Percentiles rank a stretch among this genome's conserved stretches.
Conservation (phyloP, 2,329 filamentous ascomycete species). For the Exutisphaerella laricina region DNA sequence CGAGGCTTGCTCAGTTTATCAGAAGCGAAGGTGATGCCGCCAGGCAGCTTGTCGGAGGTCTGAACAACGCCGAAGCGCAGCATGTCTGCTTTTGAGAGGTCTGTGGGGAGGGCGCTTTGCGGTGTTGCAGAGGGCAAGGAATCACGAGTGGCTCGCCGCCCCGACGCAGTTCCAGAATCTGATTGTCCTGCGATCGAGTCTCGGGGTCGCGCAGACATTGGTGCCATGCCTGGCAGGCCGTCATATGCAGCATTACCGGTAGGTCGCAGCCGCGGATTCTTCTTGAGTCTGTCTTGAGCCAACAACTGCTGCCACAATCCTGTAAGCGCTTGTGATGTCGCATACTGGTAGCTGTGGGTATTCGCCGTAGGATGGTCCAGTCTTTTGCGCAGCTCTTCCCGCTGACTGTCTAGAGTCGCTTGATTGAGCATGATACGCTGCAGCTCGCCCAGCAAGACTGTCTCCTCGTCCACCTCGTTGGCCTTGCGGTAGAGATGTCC, state of each 20-base stretch:
- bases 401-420: conserved; percentile 79
- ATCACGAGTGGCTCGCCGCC: conserved; percentile 34
- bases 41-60: conserved; percentile 73
- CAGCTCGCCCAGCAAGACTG: conserved; percentile 80
- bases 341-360: conserved; percentile 58
- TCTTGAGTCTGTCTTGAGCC: conserved; percentile 80
- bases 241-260: conserved; percentile 26
- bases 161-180: conserved; percentile 21
- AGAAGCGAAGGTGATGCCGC: conserved; percentile 84
- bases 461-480: conserved; percentile 89
- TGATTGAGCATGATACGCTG: conserved; percentile 85
- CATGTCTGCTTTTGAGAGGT: conserved; percentile 68
- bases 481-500: conserved; percentile 71
- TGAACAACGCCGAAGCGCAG: conserved; percentile 69
- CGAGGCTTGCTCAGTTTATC: conserved; percentile 74
- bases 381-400: conserved; percentile 68
- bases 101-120: conserved; percentile 39
- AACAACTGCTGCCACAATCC: conserved; percentile 77
- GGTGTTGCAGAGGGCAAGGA: conserved; percentile 36
- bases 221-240: conserved; percentile 19
- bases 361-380: conserved; percentile 70
- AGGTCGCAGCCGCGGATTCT: conserved; percentile 54
- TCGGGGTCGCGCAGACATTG: conserved; percentile 30
- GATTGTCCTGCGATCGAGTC: conserved; percentile 40
- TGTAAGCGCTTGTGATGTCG: conserved; percentile 72